Base-by-base conservation (phyloP, 352 stramenopile genomes). In the Phytophthora crassamura region DNA sequence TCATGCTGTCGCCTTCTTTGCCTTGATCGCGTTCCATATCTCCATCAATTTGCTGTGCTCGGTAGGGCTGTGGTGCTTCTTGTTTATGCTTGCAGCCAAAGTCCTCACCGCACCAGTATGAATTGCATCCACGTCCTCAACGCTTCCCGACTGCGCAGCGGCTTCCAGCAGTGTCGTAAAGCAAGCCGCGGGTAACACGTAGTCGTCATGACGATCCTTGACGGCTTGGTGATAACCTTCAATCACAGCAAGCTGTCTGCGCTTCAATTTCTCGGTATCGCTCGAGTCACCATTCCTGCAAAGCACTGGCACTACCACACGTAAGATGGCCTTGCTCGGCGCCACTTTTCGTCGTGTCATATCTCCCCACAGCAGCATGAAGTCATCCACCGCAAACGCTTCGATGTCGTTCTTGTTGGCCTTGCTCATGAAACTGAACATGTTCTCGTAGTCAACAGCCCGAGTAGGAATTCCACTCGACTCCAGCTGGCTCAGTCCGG, bases 391-490 rank as follows among this genome's bases (percentile, higher is more conserved):
- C 20, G 49, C 56, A 63, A 76, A 86, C 35, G 60, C 16, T 0
- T 57, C 16, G 6, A 10, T 57, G 49, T 53, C 20, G 2, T 28
- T 22, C 14, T 28, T 43, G 33, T 56, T 71, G 32, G 40, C 43
- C 34, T 77, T 75, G 45, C 67, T 63, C 77, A 90, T 90, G 38
- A 61, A 40, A 18, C 60, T 64, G 35, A 86, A 72, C 6, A 90
- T 47, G 1, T 55, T 67, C 10, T 74, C 53, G 47, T 86, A 88
- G 47, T 86, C 65, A 4, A 50, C 56, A 34, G 52, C 41, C 48
- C 72, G 56, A 22, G 82, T n/a, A 8, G 43, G 56, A 36, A 88
- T 73, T 35, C 64, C 67, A 38, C 65, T 33, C 2, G 61, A 61
- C 14, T 78, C 54, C 12, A 80, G 60, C 9, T 67, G 51, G 32